Percentiles rank a stretch among this genome's conserved stretches.
Evolutionary conservation across 2,329 filamentous ascomycete species (phyloP).

Genomic region (Stachybotrys chlorohalonatus): DNA sequence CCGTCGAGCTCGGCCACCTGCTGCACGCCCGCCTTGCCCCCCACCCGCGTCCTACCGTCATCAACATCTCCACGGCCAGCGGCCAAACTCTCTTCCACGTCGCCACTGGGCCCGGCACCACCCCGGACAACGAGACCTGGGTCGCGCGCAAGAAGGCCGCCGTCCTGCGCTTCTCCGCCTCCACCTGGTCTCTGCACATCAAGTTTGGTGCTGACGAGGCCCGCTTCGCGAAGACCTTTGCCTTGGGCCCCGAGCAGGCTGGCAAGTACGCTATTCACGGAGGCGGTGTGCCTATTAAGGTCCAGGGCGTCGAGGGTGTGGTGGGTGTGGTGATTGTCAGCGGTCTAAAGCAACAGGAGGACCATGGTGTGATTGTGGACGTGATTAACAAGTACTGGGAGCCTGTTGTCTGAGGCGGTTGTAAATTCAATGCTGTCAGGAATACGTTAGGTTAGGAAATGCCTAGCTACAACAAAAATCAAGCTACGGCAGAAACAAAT

Average conservation of each 20-base stretch:
- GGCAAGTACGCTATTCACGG: conserved; percentile 69
- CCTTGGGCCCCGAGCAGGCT: conserved; percentile 45
- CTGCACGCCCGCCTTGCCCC: conserved; percentile 45
- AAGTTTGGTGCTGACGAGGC: conserved; percentile 57
- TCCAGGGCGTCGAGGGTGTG: conserved; percentile 64
- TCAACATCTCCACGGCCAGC: conserved; percentile 54
- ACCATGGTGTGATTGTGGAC: conserved; percentile 68
- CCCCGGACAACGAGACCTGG: conserved; percentile 65
- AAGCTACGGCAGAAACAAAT: too few species aligned
- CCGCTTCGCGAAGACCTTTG: conserved; percentile 56
- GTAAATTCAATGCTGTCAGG: too few species aligned
- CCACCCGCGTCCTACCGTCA: conserved; percentile 36
- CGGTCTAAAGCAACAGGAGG: conserved; percentile 67
- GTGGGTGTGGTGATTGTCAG: conserved; percentile 69
- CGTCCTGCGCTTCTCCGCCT: conserved; percentile 61
- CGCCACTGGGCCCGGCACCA: conserved; percentile 55
- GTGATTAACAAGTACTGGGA: conserved; percentile 47
- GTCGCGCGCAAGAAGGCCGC: conserved; percentile 62
- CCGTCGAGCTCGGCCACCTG: conserved; percentile 55
- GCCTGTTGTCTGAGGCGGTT: neutral
- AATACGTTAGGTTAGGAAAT: too few species aligned
- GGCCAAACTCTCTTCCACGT: conserved; percentile 61
- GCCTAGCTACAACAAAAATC: too few species aligned
- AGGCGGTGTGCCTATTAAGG: conserved; percentile 64
- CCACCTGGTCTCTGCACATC: conserved; percentile 62